Conservation (phyloP, 2,329 filamentous ascomycete species). For the Aspergillaceae sp. region DNA sequence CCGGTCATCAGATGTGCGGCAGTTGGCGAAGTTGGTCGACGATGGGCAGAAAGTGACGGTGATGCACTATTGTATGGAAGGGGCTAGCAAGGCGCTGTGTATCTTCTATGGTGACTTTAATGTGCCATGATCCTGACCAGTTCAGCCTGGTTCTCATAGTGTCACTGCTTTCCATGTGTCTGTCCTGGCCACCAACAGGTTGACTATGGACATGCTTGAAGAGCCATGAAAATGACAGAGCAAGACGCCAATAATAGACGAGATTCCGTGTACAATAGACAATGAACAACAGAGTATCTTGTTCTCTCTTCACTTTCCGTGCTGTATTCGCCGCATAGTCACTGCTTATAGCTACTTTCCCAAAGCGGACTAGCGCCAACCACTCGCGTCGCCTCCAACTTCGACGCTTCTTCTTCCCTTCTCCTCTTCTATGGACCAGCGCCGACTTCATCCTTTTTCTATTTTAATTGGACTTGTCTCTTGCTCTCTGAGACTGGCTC, state of each 20-base stretch:
- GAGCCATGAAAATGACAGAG: too few species aligned
- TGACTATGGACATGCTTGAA: neutral
- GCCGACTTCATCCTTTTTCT: too few species aligned
- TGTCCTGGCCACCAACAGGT: neutral
- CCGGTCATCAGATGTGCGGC: constrained; percentile 70
- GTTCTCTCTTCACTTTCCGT: too few species aligned
- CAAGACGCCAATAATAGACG: too few species aligned
- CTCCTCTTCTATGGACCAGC: neutral
- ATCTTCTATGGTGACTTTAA: constrained; percentile 50
- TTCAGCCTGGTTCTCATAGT: too few species aligned
- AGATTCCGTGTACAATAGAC: too few species aligned
- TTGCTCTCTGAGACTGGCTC: neutral
- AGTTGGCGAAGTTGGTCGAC: constrained; percentile 54
- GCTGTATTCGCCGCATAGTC: neutral
- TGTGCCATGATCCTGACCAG: constrained; percentile 16
- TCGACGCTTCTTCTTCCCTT: neutral
- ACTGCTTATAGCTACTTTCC: constrained; percentile 16
- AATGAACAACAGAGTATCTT: too few species aligned
- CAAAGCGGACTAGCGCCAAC: constrained; percentile 16
- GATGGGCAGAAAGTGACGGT: constrained; percentile 56
- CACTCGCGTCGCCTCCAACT: constrained; percentile 2
- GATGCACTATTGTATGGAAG: constrained; percentile 84
- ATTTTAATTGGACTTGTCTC: too few species aligned
- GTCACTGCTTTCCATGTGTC: too few species aligned
- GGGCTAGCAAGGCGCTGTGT: constrained; percentile 70